Conservation (phyloP, 805 yeast genomes). For the Barnettozyma siamensis region DNA sequence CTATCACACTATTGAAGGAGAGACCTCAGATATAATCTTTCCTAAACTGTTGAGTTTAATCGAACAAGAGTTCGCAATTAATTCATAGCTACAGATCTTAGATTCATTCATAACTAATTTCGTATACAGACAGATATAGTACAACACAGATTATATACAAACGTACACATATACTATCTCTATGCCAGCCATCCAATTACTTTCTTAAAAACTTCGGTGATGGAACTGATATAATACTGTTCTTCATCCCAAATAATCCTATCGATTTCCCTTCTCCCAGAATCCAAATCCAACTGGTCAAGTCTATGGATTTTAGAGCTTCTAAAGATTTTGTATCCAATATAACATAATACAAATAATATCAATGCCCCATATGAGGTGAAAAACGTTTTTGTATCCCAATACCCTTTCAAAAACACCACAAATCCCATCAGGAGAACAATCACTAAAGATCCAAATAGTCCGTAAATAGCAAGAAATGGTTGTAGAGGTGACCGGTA, state of each 20-base stretch:
- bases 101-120: no score
- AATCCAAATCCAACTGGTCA: slow-evolving; percentile 73
- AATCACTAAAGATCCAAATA: slow-evolving; percentile 45
- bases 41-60: slow-evolving; percentile 55
- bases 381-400: slow-evolving; percentile 59
- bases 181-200: slow-evolving; percentile 29
- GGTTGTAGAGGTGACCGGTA: slow-evolving; percentile 69
- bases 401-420: slow-evolving; percentile 49
- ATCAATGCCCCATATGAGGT: slow-evolving; percentile 60
- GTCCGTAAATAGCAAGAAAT: slow-evolving; percentile 56
- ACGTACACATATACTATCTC: not conserved
- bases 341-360: slow-evolving; percentile 44
- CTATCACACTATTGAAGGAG: slow-evolving; percentile 57
- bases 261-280: slow-evolving; percentile 82
- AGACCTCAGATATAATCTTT: slow-evolving; percentile 76
- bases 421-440: slow-evolving; percentile 56
- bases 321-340: slow-evolving; percentile 50
- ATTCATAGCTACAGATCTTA: no score
- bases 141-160: no score
- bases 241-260: slow-evolving; percentile 79
- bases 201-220: slow-evolving; percentile 25
- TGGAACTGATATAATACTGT: slow-evolving; percentile 29
- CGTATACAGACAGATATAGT: no score
- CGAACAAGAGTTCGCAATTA: slow-evolving; percentile 23
- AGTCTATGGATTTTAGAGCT: slow-evolving; percentile 62